Conservation (phyloP, 768 basidiomycete species). For the Favolaschia claudopus region DNA sequence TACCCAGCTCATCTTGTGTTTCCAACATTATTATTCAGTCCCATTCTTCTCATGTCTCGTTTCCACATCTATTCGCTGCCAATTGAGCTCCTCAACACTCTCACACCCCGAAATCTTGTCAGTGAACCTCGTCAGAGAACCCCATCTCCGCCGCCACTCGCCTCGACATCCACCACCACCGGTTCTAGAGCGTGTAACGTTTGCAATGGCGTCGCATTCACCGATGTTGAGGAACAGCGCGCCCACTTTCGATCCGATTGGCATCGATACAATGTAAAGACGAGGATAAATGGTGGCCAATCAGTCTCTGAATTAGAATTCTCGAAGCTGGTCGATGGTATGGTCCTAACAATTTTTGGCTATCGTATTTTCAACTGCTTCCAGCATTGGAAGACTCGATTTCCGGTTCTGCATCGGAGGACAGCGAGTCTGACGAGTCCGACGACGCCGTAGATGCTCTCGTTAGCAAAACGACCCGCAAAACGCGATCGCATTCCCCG, state of each 20-base stretch:
- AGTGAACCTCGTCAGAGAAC: constrained; percentile 42
- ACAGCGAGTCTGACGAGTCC: constrained; percentile 61
- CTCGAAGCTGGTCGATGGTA: constrained; percentile 82
- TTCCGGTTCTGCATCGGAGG: constrained; percentile 85
- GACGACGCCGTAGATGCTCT: constrained; percentile 68
- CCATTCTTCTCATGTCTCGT: constrained; percentile 36
- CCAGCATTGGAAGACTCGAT: constrained; percentile 85
- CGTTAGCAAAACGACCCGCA: constrained; percentile 63
- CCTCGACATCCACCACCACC: constrained; percentile 39
- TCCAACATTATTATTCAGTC: neutral
- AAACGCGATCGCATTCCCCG: constrained; percentile 56
- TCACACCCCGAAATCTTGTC: constrained; percentile 72
- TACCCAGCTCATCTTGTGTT: constrained; percentile 12
- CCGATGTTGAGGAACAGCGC: constrained; percentile 82
- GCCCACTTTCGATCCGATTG: constrained; percentile 93
- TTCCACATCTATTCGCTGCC: constrained; percentile 81
- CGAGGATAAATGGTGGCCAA: constrained; percentile 67
- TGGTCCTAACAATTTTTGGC: constrained; percentile 19
- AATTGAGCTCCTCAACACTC: constrained; percentile 66
- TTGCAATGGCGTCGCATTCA: constrained; percentile 74
- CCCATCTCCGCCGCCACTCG: constrained; percentile 40
- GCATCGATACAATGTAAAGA: constrained; percentile 98
- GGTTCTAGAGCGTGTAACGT: constrained; percentile 72
- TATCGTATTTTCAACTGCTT: neutral
- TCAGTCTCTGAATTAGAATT: constrained; percentile 78